phyloP scores from a whole-genome alignment of 208 protist species.

The Polymyxa betae region DNA sequence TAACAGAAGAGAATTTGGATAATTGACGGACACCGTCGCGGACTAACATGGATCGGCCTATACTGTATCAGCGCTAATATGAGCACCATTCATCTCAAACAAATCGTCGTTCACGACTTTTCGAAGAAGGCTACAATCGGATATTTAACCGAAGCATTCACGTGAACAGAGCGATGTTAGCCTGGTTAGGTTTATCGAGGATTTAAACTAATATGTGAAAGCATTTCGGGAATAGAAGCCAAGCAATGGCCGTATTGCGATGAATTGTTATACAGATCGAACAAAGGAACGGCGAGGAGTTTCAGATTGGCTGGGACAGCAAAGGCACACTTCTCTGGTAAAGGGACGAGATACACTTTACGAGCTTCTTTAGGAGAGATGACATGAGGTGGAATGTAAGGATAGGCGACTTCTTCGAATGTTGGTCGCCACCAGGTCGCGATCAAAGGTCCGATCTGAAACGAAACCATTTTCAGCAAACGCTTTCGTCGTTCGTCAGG shows the following conservation, averaged over 20 bases:
- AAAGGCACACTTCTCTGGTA: constrained; percentile 32
- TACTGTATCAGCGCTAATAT: too few species aligned
- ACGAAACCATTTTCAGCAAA: background rate
- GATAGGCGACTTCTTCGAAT: constrained; percentile 22
- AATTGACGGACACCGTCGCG: background rate
- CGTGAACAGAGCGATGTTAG: too few species aligned
- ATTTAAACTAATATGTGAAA: constrained; percentile 14
- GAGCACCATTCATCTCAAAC: too few species aligned
- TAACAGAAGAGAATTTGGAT: background rate
- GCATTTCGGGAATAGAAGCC: background rate
- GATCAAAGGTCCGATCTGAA: constrained; percentile 13
- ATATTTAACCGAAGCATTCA: too few species aligned
- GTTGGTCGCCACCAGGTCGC: constrained; percentile 45
- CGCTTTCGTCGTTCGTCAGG: background rate
- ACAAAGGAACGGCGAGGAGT: constrained; percentile 50
- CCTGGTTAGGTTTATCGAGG: too few species aligned
- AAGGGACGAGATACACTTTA: constrained; percentile 39
- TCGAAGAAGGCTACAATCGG: too few species aligned
- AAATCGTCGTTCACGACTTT: too few species aligned
- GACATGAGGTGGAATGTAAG: constrained; percentile 55
- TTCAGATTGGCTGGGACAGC: constrained; percentile 38
- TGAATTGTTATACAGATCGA: constrained; percentile 51
- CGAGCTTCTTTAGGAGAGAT: constrained; percentile 36
- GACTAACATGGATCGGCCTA: too few species aligned
- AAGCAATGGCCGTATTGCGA: background rate